phyloP scores from a whole-genome alignment of 148 eudicot species.

The Cornus florida region DNA sequence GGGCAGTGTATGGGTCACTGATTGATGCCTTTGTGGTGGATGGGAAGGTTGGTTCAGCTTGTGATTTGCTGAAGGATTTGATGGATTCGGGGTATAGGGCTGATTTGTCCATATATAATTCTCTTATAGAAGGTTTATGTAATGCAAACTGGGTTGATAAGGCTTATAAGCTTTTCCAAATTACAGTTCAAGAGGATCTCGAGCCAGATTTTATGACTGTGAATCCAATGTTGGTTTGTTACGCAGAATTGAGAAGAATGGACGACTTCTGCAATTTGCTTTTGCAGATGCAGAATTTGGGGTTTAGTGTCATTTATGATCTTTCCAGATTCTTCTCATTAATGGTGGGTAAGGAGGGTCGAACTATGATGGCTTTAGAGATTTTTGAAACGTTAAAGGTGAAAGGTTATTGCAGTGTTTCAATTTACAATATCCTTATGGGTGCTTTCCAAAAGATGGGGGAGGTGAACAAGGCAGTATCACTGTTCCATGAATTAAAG shows the following conservation, averaged over 20 bases:
- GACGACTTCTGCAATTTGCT: conserved; percentile 65
- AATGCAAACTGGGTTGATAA: conserved; percentile 49
- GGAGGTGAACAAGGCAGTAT: conserved; percentile 53
- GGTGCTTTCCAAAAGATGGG: conserved; percentile 55
- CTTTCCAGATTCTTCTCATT: conserved; percentile 59
- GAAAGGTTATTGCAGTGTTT: conserved; percentile 55
- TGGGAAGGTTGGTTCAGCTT: conserved; percentile 74
- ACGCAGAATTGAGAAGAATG: conserved; percentile 61
- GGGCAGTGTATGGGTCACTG: conserved; percentile 72
- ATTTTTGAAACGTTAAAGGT: conserved; percentile 55
- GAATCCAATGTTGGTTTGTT: conserved; percentile 60
- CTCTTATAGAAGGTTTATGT: conserved; percentile 75
- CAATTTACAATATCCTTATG: conserved; percentile 68
- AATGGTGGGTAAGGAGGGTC: conserved; percentile 48
- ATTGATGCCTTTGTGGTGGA: conserved; percentile 73
- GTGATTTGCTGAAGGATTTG: conserved; percentile 82
- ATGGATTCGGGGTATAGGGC: conserved; percentile 82
- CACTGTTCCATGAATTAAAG: conserved; percentile 58
- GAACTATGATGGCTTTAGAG: conserved; percentile 44
- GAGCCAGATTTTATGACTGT: conserved; percentile 72
- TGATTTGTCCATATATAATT: conserved; percentile 77
- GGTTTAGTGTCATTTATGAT: conserved; percentile 43
- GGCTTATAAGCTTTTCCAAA: conserved; percentile 66
- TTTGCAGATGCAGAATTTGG: conserved; percentile 61
- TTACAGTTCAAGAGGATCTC: conserved; percentile 67